Evolutionary conservation across 805 yeast genomes (phyloP).

Genomic region (Candida silvicultrix): DNA sequence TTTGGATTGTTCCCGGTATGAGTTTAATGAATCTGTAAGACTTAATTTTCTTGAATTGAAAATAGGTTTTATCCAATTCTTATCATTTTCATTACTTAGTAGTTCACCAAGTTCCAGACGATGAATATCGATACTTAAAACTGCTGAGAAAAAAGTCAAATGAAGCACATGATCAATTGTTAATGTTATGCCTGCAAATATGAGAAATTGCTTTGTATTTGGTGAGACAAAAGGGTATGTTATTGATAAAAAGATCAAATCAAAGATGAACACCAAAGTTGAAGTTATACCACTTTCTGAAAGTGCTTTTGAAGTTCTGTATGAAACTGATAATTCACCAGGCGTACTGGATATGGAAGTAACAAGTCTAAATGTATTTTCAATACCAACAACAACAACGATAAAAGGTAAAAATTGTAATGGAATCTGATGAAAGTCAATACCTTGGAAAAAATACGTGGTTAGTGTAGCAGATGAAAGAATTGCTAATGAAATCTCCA

Average conservation of each 20-base stretch:
- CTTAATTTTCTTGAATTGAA: neutral
- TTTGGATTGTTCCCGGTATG: neutral
- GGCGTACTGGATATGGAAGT: conserved; percentile 32
- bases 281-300: conserved; percentile 32
- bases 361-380: conserved; percentile 42
- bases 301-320: conserved; percentile 31
- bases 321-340: conserved; percentile 34
- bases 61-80: neutral
- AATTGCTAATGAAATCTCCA: conserved; percentile 32
- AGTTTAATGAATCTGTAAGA: neutral
- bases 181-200: conserved; percentile 42
- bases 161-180: conserved; percentile 55
- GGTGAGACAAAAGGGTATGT: conserved; percentile 25
- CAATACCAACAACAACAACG: conserved; percentile 36
- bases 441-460: conserved; percentile 27
- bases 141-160: conserved; percentile 56
- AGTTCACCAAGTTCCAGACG: conserved; percentile 57
- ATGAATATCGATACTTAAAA: conserved; percentile 60
- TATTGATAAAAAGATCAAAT: conserved; percentile 20
- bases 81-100: conserved; percentile 12
- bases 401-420: conserved; percentile 34
- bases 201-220: conserved; percentile 33
- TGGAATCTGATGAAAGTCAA: conserved; percentile 32
- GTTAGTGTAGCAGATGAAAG: conserved; percentile 38
- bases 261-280: conserved; percentile 27